Conservation (phyloP, 106 monocot genomes). For the Apostasia shenzhenica region DNA sequence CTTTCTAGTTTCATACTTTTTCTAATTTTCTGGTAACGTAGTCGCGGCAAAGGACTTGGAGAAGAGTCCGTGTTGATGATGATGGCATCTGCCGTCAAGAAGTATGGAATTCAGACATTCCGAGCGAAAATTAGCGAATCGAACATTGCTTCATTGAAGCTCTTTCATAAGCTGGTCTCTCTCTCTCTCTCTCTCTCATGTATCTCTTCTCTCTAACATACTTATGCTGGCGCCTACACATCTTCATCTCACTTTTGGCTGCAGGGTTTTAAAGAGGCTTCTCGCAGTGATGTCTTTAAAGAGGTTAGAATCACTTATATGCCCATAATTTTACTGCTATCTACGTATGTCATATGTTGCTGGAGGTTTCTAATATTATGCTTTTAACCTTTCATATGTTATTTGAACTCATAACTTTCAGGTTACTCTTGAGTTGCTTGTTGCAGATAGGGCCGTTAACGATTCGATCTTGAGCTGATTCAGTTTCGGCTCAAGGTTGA, state of each 20-base stretch:
- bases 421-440: constrained; percentile 7
- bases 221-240: not conserved
- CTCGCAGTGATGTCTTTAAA: constrained; percentile 67
- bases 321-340: no score
- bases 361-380: not conserved
- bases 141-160: constrained; percentile 65
- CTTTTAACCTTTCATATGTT: not conserved
- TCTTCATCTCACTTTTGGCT: constrained; percentile 7
- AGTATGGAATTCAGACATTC: constrained; percentile 60
- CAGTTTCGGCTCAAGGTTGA: no score
- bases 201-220: not conserved
- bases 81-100: constrained; percentile 72
- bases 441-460: not conserved
- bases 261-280: constrained; percentile 71
- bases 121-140: constrained; percentile 81
- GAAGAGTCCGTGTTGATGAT: constrained; percentile 74
- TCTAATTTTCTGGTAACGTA: constrained; percentile 6
- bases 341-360: not conserved
- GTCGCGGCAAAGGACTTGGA: constrained; percentile 87
- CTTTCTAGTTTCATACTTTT: not conserved
- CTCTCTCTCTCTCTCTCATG: constrained; percentile 7
- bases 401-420: constrained; percentile 1
- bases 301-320: constrained; percentile 38
- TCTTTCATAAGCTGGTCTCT: constrained; percentile 76
- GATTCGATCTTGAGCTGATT: not conserved